Percentiles rank a stretch among this genome's conserved stretches.
Conservation (phyloP, 495 filamentous ascomycete genomes). For the Aspergillus nanangensis region DNA sequence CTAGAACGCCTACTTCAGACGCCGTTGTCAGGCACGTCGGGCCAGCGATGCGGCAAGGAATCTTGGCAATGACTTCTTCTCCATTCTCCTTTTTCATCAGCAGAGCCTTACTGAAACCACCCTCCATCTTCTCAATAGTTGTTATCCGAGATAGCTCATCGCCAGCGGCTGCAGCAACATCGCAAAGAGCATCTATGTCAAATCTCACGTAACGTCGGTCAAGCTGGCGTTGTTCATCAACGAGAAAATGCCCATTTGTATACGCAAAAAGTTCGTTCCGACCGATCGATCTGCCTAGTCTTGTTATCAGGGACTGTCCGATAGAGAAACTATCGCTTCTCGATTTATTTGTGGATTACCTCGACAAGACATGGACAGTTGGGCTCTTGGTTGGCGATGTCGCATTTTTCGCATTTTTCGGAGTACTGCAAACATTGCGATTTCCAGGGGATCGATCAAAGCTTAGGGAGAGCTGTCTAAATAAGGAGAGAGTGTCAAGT, state of each 20-base stretch:
- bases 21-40: constrained; percentile 27
- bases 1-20: constrained; percentile 31
- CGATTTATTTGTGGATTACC: no score
- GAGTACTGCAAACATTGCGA: no score
- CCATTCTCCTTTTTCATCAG: constrained; percentile 29
- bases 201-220: constrained; percentile 24
- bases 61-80: constrained; percentile 31
- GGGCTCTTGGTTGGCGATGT: no score
- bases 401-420: no score
- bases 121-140: constrained; percentile 34
- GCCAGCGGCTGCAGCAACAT: constrained; percentile 17
- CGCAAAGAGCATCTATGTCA: constrained; percentile 26
- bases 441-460: no score
- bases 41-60: constrained; percentile 31
- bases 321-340: no score
- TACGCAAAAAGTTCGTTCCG: constrained; percentile 27
- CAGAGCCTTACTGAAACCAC: constrained; percentile 37
- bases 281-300: constrained; percentile 19
- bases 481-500: no score
- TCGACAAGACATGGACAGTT: no score
- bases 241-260: constrained; percentile 30
- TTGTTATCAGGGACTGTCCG: no score
- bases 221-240: constrained; percentile 28
- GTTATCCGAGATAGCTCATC: constrained; percentile 13
- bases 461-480: no score